Conservation (phyloP, 139 green algal genomes). For the Zygnema circumcarinatum region DNA sequence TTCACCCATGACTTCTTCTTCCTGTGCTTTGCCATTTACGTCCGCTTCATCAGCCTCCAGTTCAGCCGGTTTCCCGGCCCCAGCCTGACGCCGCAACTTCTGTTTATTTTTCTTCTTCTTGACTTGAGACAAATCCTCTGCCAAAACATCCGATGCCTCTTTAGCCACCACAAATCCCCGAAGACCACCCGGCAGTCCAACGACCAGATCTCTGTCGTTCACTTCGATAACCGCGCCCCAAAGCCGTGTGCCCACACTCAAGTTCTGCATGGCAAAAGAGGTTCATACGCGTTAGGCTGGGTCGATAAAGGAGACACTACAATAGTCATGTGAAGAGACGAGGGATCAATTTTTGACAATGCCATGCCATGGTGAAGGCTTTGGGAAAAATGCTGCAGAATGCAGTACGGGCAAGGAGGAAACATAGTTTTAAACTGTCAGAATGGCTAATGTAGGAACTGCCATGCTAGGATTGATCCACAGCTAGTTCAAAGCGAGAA, state of each 20-base stretch:
- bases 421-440: no score
- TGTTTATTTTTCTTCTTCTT: not conserved
- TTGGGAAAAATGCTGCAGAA: no score
- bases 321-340: constrained; percentile 14
- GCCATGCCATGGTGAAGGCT: not conserved
- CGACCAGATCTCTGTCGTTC: constrained; percentile 65
- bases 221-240: constrained; percentile 73
- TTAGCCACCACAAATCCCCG: constrained; percentile 66
- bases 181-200: constrained; percentile 86
- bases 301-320: not conserved
- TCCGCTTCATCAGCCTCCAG: constrained; percentile 1
- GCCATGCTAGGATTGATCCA: no score
- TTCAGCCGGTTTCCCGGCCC: constrained; percentile 24
- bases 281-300: constrained; percentile 3
- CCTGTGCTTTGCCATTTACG: not conserved
- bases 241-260: constrained; percentile 32
- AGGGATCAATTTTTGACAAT: not conserved
- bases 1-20: not conserved
- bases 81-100: not conserved
- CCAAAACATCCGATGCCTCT: constrained; percentile 75
- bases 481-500: no score
- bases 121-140: not conserved
- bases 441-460: no score
- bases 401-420: no score
- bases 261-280: constrained; percentile 18